Conservation (phyloP, 2,329 filamentous ascomycete genomes). For the Cladosporium velox region DNA sequence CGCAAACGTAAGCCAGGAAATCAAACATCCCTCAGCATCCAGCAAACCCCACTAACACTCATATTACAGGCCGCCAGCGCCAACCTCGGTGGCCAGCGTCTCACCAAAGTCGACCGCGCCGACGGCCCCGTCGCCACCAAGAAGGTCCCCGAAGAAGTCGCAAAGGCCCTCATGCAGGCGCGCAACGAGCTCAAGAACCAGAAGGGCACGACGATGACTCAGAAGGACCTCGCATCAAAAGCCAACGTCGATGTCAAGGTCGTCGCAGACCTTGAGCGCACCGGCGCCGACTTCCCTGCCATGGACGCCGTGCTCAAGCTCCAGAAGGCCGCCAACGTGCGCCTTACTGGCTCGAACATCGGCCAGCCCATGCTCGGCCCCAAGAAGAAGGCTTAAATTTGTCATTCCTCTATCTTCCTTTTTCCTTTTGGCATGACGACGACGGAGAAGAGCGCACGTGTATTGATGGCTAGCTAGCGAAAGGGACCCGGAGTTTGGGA, state of each 20-base stretch:
- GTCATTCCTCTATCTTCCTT: neutral
- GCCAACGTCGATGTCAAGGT: conserved; percentile 82
- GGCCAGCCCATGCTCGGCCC: conserved; percentile 76
- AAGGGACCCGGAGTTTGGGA: conserved; percentile 20
- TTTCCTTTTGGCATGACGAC: neutral
- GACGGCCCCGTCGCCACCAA: conserved; percentile 98
- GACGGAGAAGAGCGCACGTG: neutral
- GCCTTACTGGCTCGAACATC: conserved; percentile 54
- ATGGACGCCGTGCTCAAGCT: conserved; percentile 88
- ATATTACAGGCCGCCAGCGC: conserved; percentile 40
- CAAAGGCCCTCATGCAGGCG: conserved; percentile 76
- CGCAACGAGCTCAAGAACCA: conserved; percentile 84
- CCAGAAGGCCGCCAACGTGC: conserved; percentile 55
- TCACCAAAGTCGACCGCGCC: conserved; percentile 95
- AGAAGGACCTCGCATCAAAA: conserved; percentile 82
- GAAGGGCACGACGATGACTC: conserved; percentile 71
- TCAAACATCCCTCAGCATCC: neutral
- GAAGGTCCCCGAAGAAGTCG: conserved; percentile 78
- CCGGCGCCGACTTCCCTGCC: conserved; percentile 73
- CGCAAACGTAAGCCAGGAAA: conserved; percentile 71
- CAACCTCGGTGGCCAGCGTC: conserved; percentile 77
- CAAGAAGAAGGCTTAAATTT: conserved; percentile 60
- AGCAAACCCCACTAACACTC: conserved; percentile 30
- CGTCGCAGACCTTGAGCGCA: conserved; percentile 83
- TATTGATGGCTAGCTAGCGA: conserved; percentile 20